Conservation (phyloP, 306 rosid species). For the Prunus mongolica region DNA sequence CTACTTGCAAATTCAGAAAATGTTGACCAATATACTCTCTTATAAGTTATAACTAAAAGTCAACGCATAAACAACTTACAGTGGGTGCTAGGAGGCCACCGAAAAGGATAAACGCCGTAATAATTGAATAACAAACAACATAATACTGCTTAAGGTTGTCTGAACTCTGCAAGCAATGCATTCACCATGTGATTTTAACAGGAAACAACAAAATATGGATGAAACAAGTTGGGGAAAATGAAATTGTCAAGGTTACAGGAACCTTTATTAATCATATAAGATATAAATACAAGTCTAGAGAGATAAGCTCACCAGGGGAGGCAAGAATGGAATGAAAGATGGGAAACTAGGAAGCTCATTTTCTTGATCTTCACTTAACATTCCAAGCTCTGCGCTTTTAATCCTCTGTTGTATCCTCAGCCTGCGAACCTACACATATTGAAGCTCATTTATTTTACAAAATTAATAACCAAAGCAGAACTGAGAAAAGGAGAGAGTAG, state of each 20-base stretch:
- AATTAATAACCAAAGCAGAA: background rate
- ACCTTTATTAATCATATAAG: background rate
- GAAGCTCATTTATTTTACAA: background rate
- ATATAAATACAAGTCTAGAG: background rate
- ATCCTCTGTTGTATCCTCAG: slow-evolving; percentile 92
- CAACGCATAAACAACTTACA: slow-evolving; percentile 45
- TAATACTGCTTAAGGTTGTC: slow-evolving; percentile 85
- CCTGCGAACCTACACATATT: slow-evolving; percentile 74
- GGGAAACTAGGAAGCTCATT: slow-evolving; percentile 90
- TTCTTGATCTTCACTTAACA: slow-evolving; percentile 59
- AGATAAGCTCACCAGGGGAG: slow-evolving; percentile 71
- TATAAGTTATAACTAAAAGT: slow-evolving; percentile 4
- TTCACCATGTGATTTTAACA: slow-evolving; percentile 16
- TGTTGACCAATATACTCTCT: background rate
- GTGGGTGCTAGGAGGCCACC: slow-evolving; percentile 94
- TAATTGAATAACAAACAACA: slow-evolving; percentile 80
- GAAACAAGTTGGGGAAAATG: background rate
- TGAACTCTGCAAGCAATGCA: slow-evolving; percentile 65
- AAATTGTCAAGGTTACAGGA: background rate
- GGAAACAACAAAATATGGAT: background rate
- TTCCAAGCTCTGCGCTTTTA: slow-evolving; percentile 73
- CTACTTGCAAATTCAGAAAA: background rate
- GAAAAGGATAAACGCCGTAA: slow-evolving; percentile 73
- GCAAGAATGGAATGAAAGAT: slow-evolving; percentile 96
- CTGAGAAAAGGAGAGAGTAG: background rate